Evolutionary conservation across 2,329 filamentous ascomycete genomes (phyloP).

Genomic region (Talaromyces pinophilus): DNA sequence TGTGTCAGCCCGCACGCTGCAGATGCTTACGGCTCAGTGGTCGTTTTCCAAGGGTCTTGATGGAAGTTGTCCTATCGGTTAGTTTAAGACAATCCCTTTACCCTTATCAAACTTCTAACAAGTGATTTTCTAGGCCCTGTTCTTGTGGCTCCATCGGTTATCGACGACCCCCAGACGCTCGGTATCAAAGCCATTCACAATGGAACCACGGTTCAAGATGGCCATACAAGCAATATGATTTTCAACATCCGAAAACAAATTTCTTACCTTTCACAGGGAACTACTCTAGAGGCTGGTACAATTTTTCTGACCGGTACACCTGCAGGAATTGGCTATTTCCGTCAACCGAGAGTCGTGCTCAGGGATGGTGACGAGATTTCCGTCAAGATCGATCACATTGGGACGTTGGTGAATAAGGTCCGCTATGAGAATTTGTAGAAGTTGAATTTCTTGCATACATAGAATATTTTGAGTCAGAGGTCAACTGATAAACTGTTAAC

Average conservation of each 20-base stretch:
- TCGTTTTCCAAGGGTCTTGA: not conserved
- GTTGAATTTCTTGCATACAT: not conserved
- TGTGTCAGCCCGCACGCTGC: not conserved
- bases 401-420: constrained; percentile 36
- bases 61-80: not conserved
- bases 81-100: not conserved
- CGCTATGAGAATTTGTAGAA: constrained; percentile 27
- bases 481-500: too few relatives aligned
- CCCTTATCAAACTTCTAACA: not conserved
- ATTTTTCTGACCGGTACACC: constrained; percentile 18
- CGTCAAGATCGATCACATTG: constrained; percentile 35
- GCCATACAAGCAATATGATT: constrained; percentile 5
- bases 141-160: not conserved
- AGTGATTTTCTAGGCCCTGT: not conserved
- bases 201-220: not conserved
- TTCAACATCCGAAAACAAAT: not conserved
- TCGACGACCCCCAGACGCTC: not conserved
- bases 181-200: not conserved
- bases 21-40: not conserved
- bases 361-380: constrained; percentile 34
- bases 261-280: constrained; percentile 4
- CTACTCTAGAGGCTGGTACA: constrained; percentile 8
- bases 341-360: constrained; percentile 30
- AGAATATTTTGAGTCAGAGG: too few relatives aligned
- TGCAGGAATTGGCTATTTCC: constrained; percentile 38